Evolutionary conservation across 2,329 filamentous ascomycete genomes (phyloP).

Genomic region (Coleophoma crateriformis): DNA sequence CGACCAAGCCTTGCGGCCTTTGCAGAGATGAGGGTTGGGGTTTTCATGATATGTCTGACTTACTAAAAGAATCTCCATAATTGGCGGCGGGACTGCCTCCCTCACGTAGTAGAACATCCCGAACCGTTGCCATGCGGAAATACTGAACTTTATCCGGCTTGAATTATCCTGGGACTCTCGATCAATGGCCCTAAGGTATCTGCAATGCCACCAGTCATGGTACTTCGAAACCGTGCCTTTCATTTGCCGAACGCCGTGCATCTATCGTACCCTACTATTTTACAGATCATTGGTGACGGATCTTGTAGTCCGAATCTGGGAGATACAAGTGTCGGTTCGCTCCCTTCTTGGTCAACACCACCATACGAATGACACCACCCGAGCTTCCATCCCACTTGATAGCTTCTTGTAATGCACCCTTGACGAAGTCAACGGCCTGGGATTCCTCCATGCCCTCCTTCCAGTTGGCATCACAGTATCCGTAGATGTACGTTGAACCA

Average conservation of each 20-base stretch:
- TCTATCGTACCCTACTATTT: conserved; percentile 20
- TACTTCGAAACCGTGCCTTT: background rate
- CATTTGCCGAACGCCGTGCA: conserved; percentile 8
- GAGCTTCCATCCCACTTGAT: conserved; percentile 99
- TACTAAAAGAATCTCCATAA: too few species aligned
- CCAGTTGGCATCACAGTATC: conserved; percentile 97
- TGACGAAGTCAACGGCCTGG: conserved; percentile 89
- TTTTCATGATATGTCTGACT: too few species aligned
- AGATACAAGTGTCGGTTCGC: conserved; percentile 93
- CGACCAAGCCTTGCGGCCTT: background rate
- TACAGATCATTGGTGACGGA: conserved; percentile 34
- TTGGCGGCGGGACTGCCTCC: too few species aligned
- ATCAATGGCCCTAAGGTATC: background rate
- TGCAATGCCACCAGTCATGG: background rate
- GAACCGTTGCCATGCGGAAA: too few species aligned
- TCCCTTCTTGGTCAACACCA: conserved; percentile 85
- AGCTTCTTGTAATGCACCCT: conserved; percentile 82
- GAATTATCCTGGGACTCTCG: too few species aligned
- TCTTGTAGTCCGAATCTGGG: conserved; percentile 77
- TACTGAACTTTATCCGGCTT: too few species aligned
- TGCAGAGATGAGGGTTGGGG: background rate
- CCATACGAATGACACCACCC: conserved; percentile 96
- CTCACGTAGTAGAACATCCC: too few species aligned
- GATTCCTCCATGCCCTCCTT: conserved; percentile 88
- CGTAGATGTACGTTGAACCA: conserved; percentile 98